Percentiles rank a stretch among this genome's conserved stretches.
Evolutionary conservation across 371 early-diverging fungal species (phyloP).

Genomic region (Lichtheimia hyalospora): DNA sequence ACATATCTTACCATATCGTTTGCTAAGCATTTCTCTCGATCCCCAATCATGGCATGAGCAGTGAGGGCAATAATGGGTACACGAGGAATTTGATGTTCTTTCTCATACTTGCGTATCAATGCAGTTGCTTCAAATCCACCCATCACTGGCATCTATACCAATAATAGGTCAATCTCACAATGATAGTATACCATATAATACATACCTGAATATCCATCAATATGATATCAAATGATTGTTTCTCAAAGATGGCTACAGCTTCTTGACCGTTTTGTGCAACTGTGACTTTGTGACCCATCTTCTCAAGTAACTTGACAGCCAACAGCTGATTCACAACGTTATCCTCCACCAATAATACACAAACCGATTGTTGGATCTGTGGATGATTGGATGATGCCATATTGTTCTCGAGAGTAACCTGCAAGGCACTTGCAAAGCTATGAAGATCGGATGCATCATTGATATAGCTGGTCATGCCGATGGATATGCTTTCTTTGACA

Average conservation of each 20-base stretch:
- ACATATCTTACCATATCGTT: constrained; percentile 66
- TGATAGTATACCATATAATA: neutral
- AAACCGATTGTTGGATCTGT: constrained; percentile 48
- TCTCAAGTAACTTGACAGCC: constrained; percentile 75
- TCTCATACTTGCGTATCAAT: constrained; percentile 65
- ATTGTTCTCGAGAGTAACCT: constrained; percentile 71
- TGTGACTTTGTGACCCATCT: constrained; percentile 72
- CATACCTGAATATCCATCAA: constrained; percentile 76
- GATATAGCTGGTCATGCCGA: constrained; percentile 60
- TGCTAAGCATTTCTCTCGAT: constrained; percentile 74
- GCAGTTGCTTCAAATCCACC: constrained; percentile 79
- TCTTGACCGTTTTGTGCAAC: constrained; percentile 75
- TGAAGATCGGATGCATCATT: constrained; percentile 56
- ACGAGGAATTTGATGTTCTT: constrained; percentile 18
- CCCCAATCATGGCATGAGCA: constrained; percentile 81
- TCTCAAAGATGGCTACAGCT: constrained; percentile 69
- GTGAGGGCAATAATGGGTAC: constrained; percentile 78
- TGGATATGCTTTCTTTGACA: constrained; percentile 59
- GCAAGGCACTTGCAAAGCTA: constrained; percentile 64
- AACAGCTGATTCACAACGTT: constrained; percentile 82
- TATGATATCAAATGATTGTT: constrained; percentile 64
- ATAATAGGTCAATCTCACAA: neutral
- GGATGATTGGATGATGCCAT: constrained; percentile 58
- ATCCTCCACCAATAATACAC: constrained; percentile 80
- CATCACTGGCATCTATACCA: constrained; percentile 66